Base-by-base conservation (phyloP, 176 grass and related monocot species). In the Oryza meridionalis region DNA sequence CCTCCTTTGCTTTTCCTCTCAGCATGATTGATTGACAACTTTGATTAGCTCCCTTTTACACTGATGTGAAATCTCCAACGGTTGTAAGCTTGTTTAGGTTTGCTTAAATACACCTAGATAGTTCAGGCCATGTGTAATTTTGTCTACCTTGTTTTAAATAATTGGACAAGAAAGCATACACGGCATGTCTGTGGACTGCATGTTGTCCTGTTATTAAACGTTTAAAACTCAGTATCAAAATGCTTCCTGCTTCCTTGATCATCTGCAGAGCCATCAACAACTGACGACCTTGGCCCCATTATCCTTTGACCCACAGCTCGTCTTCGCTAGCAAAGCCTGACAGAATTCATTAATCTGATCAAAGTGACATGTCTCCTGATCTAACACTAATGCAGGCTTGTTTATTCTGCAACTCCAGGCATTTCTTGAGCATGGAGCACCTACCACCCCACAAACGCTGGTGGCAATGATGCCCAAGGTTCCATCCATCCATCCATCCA, bases 401-500 rank as follows among this genome's bases (percentile, higher is more conserved):
- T 77, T 84, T 65, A 73, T 82, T 69, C 75, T 90, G 38, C 84
- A 72, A 77, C 58, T 87, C 70, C 85, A 92, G 94, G 92, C 92
- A 86, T 94, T 97, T 97, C 86, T 94, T 71, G 86, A 97, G 67
- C 73, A 92, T 71, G 90, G 94, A 35, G 79, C 90, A 89, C 94
- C 92, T 44, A 79, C 84, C 77, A 92, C 42, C 70, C 90, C 90
- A 59, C 83, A 92, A 46, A 90, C 81, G 81, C 78, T 97, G 84
- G 86, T 88, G 72, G 83, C 80, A 29, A 80, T 90, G 87, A 92
- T 94, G 90, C 83, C 83, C 70, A 94, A 92, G 94, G 94, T 94
- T 59, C 79, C 38, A 40, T 58, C 35, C 13, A 69, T 40, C 38
- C 38, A 40, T 58, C 13, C 26, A 32, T 29, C 64, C 72, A 69